Conservation (phyloP, 2,329 filamentous ascomycete genomes). For the Myriosclerotinia duriaeana region DNA sequence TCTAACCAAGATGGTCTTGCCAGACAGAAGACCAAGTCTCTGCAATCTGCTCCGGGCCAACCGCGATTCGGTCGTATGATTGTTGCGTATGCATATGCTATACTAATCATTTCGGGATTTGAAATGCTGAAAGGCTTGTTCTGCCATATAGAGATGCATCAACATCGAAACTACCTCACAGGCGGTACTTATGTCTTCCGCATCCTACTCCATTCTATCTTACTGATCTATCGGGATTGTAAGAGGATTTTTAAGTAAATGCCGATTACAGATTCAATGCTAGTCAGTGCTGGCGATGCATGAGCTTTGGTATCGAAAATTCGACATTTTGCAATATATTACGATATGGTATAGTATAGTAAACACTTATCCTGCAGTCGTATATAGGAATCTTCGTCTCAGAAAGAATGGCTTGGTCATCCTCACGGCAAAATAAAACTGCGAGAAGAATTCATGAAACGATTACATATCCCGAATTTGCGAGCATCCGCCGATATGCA, state of each 20-base stretch:
- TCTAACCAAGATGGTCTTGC: too few relatives aligned
- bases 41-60: not conserved
- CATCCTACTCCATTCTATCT: not conserved
- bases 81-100: not conserved
- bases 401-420: not conserved
- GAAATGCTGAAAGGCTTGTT: not conserved
- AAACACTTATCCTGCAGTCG: not conserved
- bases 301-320: not conserved
- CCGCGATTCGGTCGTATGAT: not conserved
- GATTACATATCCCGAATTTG: constrained; percentile 8
- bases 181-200: not conserved
- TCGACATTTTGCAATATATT: not conserved
- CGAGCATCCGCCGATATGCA: constrained; percentile 9
- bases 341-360: not conserved
- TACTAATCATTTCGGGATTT: constrained; percentile 8
- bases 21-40: too few relatives aligned
- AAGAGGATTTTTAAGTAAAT: not conserved
- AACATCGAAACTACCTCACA: not conserved
- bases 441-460: not conserved
- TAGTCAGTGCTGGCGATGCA: not conserved
- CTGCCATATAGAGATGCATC: not conserved
- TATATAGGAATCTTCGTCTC: not conserved
- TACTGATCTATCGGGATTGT: not conserved
- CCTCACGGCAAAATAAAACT: constrained; percentile 1
- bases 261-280: not conserved